Base-by-base conservation (phyloP, 352 stramenopile species). In the Plasmopara viticola region DNA sequence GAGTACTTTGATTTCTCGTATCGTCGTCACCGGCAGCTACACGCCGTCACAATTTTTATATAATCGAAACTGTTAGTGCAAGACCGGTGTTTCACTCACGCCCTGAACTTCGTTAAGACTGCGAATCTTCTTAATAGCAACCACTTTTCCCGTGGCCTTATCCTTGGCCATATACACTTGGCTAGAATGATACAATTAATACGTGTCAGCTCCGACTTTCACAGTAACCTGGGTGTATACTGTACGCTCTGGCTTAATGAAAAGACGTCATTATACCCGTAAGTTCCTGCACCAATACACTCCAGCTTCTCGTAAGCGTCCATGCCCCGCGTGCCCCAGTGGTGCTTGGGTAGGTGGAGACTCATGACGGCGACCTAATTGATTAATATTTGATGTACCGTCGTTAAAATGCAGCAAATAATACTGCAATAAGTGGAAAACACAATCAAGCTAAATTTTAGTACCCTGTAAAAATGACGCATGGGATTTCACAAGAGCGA, bases 1-100 rank as follows among this genome's bases (percentile, higher is more conserved):
- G 48, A 99, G 79, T 60, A 99, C 97, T 84, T 98, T 98, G 56
- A 99, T 98, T 75, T 99, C 96, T 10, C 96, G 87, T 58, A 99
- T 96, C 13, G 96, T 96, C 37, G 93, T 98, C 44, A 97, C 79
- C 0, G 96, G 95, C 10, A 98, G 72, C 84, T 96, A 45, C 30
- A 48, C 38, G 46, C 8, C 8, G 30, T 3, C 1, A 44, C 20
- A 25, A 25, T 25, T 25, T 25, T 25, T 25, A 25, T 25, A 3
- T 25, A 3, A 25, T 25, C 20, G 20, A 25, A 25, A 25, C 20
- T 25, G 20, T 25, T 25, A 25, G 20, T 25, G 20, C 1, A 1
- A 62, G 52, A 17, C 9, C 41, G 30, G 39, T 14, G 46, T 18
- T 38, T 33, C 17, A 84, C 70, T 62, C 51, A 94, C 81, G 52